Conservation (phyloP, 495 filamentous ascomycete species). For the Coniosporium apollinis region DNA sequence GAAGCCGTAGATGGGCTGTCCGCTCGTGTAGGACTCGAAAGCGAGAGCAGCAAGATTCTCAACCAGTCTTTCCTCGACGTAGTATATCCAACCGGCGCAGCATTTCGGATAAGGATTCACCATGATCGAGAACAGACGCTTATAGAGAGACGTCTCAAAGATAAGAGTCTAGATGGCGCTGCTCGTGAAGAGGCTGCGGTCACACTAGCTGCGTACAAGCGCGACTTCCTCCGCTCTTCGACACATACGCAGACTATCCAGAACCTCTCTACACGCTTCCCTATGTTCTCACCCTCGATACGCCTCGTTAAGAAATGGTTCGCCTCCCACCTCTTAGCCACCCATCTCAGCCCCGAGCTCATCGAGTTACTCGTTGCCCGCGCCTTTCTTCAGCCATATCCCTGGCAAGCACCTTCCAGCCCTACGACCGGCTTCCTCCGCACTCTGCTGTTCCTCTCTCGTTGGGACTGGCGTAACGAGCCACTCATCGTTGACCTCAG, state of each 20-base stretch:
- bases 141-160: conserved; percentile 60
- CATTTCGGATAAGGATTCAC: conserved; percentile 53
- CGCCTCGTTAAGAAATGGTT: conserved; percentile 90
- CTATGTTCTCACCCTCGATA: conserved; percentile 65
- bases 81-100: conserved; percentile 45
- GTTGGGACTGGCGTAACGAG: conserved; percentile 81
- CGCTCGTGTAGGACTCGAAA: conserved; percentile 65
- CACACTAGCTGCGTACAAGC: conserved; percentile 52
- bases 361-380: conserved; percentile 64
- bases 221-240: conserved; percentile 52
- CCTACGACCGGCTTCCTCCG: conserved; percentile 69
- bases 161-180: conserved; percentile 43
- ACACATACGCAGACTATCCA: conserved; percentile 66
- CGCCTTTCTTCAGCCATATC: conserved; percentile 65
- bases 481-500: conserved; percentile 62
- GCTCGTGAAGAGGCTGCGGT: conserved; percentile 47
- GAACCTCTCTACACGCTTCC: conserved; percentile 63
- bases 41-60: conserved; percentile 41
- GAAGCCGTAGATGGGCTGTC: conserved; percentile 31
- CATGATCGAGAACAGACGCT: conserved; percentile 74
- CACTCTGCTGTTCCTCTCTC: conserved; percentile 55
- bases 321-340: conserved; percentile 56
- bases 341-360: conserved; percentile 60
- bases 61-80: conserved; percentile 81
- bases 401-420: conserved; percentile 63